Conservation (phyloP, 2,329 filamentous ascomycete species). For the Arachnomyces sp. region DNA sequence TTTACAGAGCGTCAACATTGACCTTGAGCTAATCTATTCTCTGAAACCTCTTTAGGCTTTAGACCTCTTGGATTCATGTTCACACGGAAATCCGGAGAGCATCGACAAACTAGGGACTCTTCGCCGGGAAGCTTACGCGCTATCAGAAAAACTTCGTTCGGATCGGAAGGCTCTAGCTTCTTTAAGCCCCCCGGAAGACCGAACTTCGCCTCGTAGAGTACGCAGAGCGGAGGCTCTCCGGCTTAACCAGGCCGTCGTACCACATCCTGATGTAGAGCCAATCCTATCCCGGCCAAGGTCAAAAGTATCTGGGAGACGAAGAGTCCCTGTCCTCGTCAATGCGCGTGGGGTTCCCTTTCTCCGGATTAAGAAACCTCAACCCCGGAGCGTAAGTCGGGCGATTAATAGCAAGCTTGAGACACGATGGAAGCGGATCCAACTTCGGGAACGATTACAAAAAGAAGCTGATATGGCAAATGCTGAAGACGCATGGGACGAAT, state of each 20-base stretch:
- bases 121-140: constrained; percentile 17
- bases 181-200: constrained; percentile 8
- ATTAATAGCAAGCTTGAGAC: constrained; percentile 29
- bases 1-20: background rate
- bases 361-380: constrained; percentile 39
- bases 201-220: background rate
- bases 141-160: constrained; percentile 15
- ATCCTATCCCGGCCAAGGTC: constrained; percentile 30
- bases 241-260: constrained; percentile 15
- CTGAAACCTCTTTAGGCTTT: constrained; percentile 22
- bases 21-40: background rate
- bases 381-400: constrained; percentile 30
- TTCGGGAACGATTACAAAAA: constrained; percentile 23
- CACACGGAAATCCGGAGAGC: constrained; percentile 20
- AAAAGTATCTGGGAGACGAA: constrained; percentile 29
- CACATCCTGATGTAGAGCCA: constrained; percentile 26
- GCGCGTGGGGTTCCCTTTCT: constrained; percentile 37
- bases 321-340: constrained; percentile 34
- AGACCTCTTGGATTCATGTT: constrained; percentile 29
- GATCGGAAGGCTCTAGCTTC: constrained; percentile 11
- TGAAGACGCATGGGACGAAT: constrained; percentile 36
- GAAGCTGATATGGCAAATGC: constrained; percentile 28
- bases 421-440: constrained; percentile 27
- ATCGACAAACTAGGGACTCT: constrained; percentile 19
- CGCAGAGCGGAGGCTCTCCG: too few species aligned